Evolutionary conservation across 176 grass and related monocot species (phyloP), one percentile per base, ranked within the genome.

Genomic region (Elaeis guineensis): DNA sequence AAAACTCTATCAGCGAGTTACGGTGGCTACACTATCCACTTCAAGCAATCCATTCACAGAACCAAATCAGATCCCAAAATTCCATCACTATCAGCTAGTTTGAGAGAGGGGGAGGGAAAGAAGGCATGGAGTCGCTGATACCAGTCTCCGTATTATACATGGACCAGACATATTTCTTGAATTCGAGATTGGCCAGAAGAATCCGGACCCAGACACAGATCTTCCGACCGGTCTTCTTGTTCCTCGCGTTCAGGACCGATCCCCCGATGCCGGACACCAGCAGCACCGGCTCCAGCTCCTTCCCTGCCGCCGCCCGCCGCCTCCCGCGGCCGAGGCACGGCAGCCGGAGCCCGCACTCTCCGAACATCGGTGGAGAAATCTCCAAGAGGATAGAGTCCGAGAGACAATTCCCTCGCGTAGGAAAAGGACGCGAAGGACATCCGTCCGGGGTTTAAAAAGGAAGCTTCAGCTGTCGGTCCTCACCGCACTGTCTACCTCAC

Each of bases 141-240:
- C 91, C 91, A 6, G 91, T 79, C 3, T 78, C 24, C 5, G 78
- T 18, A 66, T 96, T 87, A 72, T 96, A 96, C 57, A 69, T 72
- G 68, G 80, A 78, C 92, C 92, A 96, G 61, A 88, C 67, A 71
- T 90, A 96, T 75, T 96, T 96, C 69, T 80, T 90, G 83, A 96
- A 96, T 69, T 96, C 69, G 49, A 16, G 19, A 79, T 90, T 79
- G 65, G 92, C 92, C 48, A 82, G 70, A 64, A 96, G 73, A 77
- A 90, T 69, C 75, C 92, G 80, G 53, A 96, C 87, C 92, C 87
- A 96, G 16, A 80, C 92, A 17, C 83, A 69, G 66, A 88, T 55
- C 56, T 76, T 62, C 59, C 74, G 66, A 67, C 74, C 77, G 62
- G 67, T 32, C 56, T 82, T 90, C 75, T 80, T 66, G 50, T 73